Base-by-base conservation (phyloP, 441 rosid species). In the Kokia cookei region DNA sequence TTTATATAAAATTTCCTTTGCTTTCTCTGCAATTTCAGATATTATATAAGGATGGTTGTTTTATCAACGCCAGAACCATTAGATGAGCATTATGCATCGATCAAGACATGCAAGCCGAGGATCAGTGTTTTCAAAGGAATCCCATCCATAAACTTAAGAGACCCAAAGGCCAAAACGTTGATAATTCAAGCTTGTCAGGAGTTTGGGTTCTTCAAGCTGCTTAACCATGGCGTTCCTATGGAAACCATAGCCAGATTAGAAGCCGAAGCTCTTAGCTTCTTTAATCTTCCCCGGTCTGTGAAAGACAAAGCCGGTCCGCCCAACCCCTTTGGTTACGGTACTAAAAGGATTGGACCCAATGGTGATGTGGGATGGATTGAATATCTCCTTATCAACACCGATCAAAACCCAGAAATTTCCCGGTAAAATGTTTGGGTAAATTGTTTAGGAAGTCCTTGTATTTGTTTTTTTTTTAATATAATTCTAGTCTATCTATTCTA, bases 291-390 rank as follows among this genome's bases (percentile, higher is more conserved):
- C 5, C 93, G 84, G 54, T 79, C 92, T 13, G 89, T 80, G 15
- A 94, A 94, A 81, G 92, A 89, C 84, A 81, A 17, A 22, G 89
- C 89, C 14, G 90, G 97, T 22, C 98, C 97, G 4, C 89, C 95
- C 22, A 81, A 87, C 82, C 97, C 98, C 60, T 86, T 85, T 11
- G 97, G 98, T 15, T 94, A 92, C 73, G 97, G 93, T 6, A 87
- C 73, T 83, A 90, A 88, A 78, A 75, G 75, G 24, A 94, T 94
- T 47, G 98, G 98, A 43, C 76, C 79, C 0, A 88, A 85, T 78
- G 97, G 95, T 7, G 96, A 94, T 71, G 71, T 90, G 12, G 98
- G 98, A 1, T 92, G 93, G 93, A 65, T 94, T 75, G 98, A 94
- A 81, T 94, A 89, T 72, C 84, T 94, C 69, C 90, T 92, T 45